These are phyloP conservation scores for Sclerospora graminicola DNA, from an alignment of 352 stramenopile species.

Conservation along the genomic window DNA sequence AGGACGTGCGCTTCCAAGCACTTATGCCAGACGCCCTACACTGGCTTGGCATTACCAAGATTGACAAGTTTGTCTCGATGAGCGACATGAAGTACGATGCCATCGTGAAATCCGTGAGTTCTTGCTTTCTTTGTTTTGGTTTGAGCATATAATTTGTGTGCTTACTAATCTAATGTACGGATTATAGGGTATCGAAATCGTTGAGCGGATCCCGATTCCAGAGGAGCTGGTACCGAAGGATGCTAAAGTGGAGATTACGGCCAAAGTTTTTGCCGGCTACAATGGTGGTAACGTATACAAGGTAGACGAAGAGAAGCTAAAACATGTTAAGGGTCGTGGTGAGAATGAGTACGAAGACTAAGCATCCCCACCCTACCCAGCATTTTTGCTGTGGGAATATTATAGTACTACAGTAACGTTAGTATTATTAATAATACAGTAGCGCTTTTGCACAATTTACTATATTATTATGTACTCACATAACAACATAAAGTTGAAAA, in stretches of 20 bases:
- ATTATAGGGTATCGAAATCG: constrained; percentile 93
- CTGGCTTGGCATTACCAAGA: constrained; percentile 94
- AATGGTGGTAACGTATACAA: constrained; percentile 88
- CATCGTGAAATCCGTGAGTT: constrained; percentile 90
- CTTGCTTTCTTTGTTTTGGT: neutral
- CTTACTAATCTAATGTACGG: constrained; percentile 2
- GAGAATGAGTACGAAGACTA: constrained; percentile 47
- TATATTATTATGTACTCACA: too few relatives aligned
- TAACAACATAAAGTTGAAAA: too few relatives aligned
- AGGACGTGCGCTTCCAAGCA: constrained; percentile 97
- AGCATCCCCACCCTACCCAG: too few relatives aligned
- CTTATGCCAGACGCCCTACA: constrained; percentile 99
- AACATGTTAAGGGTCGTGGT: constrained; percentile 88
- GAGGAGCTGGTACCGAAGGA: constrained; percentile 95
- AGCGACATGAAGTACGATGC: constrained; percentile 99
- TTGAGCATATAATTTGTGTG: neutral
- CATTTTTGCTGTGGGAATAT: too few relatives aligned
- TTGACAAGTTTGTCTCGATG: constrained; percentile 95
- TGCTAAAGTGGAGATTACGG: constrained; percentile 97
- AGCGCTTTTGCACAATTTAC: too few relatives aligned
- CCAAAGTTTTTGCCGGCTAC: constrained; percentile 92
- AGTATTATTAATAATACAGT: too few relatives aligned
- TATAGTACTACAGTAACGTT: too few relatives aligned
- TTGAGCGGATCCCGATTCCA: constrained; percentile 97
- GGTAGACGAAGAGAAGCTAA: constrained; percentile 88